Conservation (phyloP, 1,139 yeast genomes). For the Arxiozyma bovina region DNA sequence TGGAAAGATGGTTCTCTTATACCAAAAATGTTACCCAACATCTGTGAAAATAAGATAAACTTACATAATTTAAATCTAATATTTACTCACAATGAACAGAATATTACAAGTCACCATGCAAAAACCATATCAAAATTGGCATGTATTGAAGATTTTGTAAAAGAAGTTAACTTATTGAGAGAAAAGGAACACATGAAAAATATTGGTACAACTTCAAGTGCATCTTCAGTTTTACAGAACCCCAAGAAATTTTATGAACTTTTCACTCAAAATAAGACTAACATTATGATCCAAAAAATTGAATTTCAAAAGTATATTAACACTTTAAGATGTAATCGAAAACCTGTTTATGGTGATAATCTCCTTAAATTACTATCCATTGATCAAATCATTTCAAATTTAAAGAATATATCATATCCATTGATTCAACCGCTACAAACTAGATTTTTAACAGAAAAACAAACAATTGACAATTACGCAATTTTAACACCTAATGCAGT, state of each 20-base stretch:
- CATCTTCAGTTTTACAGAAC: slow-evolving; percentile 28
- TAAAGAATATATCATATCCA: slow-evolving; percentile 12
- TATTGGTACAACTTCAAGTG: slow-evolving; percentile 17
- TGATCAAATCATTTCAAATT: neutral
- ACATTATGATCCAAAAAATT: slow-evolving; percentile 42
- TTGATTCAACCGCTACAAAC: slow-evolving; percentile 31
- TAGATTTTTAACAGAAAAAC: slow-evolving; percentile 35
- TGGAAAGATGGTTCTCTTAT: slow-evolving; percentile 36
- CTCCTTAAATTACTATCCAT: slow-evolving; percentile 30
- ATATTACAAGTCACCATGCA: slow-evolving; percentile 41
- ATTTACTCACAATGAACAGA: slow-evolving; percentile 41
- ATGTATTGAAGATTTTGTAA: slow-evolving; percentile 40
- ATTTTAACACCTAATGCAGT: slow-evolving; percentile 86
- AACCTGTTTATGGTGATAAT: slow-evolving; percentile 51
- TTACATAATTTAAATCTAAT: slow-evolving; percentile 54
- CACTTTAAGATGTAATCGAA: slow-evolving; percentile 47
- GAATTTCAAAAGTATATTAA: slow-evolving; percentile 59
- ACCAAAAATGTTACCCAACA: slow-evolving; percentile 33
- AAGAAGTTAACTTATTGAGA: slow-evolving; percentile 38
- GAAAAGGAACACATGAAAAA: slow-evolving; percentile 12
- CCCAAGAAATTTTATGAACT: slow-evolving; percentile 55
- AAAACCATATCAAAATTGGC: slow-evolving; percentile 39
- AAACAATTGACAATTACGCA: slow-evolving; percentile 63
- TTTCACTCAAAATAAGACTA: slow-evolving; percentile 44
- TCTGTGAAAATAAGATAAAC: slow-evolving; percentile 35